Base-by-base conservation (phyloP, 331 rosid species). In the Pyrus hybrid region DNA sequence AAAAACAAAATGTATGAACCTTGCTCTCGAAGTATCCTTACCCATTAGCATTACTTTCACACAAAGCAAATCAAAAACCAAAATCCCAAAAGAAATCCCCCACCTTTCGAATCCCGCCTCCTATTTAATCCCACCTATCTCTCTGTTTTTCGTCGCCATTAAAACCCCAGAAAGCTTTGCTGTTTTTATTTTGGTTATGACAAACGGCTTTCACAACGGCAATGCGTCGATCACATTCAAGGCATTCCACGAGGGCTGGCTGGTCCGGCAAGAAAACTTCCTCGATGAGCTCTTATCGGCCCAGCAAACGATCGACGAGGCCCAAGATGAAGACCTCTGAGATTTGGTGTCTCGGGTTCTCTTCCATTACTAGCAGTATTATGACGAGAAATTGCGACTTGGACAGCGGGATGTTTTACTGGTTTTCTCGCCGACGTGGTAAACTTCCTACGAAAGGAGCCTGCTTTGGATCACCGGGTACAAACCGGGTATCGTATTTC, bases 391-490 rank as follows among this genome's bases (percentile, higher is more conserved):
- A 75, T 88, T 93, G 17, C 82, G 67, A 63, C 29, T 91, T 17
- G 88, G 87, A 0, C 82, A 86, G 18, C 63, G 80, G 0, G 71
- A 93, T 60, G 43, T 88, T 35, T 80, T 90, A 22, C 87, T 85
- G 7, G 81, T 85, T 6, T 90, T 86, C 66, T 90, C 90, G 13
- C 93, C 97, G 1, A 75, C 87, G 1, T 91, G 98, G 97, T 81
- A 90, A 70, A 84, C 82, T 65, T 67, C 96, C 11, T 64, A 84
- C 23, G 97, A 93, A 78, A 75, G 64, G 62, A 22, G 83, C 6
- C 79, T 85, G 10, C 86, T 86, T 28, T 91, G 94, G 98, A 82
- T 91, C 8, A 94, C 86, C 43, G 94, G 97, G n/a, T 88, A 87
- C 84, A 90, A 86, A 29, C 93, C 96, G 3, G 88, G 90, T 0